phyloP scores from a whole-genome alignment of 1,284 basidiomycete genomes.

The Moniliella sp. region DNA sequence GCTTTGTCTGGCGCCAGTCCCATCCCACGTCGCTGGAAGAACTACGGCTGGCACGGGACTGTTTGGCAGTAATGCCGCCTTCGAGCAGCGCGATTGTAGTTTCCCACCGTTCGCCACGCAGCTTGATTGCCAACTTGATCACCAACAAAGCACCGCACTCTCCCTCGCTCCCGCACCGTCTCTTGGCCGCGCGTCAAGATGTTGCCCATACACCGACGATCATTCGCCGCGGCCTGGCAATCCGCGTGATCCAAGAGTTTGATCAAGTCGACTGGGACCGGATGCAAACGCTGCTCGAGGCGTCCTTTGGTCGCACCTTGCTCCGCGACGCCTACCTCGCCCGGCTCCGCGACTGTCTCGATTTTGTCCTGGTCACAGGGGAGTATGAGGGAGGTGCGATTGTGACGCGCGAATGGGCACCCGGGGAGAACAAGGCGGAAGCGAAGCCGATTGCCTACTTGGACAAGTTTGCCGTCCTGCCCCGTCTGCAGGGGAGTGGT shows the following conservation, averaged over 20 bases:
- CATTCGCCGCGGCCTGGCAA: conserved; percentile 63
- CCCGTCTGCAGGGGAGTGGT: conserved; percentile 81
- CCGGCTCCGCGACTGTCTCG: conserved; percentile 53
- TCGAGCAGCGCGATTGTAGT: conserved; percentile 84
- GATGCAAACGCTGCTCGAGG: conserved; percentile 60
- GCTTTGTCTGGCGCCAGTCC: conserved; percentile 62
- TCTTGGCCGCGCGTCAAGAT: conserved; percentile 63
- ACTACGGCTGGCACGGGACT: conserved; percentile 63
- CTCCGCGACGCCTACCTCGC: conserved; percentile 55
- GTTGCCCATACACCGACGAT: conserved; percentile 79
- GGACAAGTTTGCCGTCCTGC: conserved; percentile 94
- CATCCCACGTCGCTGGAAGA: conserved; percentile 74
- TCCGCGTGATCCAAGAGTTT: conserved; percentile 51
- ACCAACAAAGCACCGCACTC: conserved; percentile 94
- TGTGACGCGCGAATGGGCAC: conserved; percentile 56
- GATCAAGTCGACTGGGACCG: conserved; percentile 52
- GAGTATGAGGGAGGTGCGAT: conserved; percentile 89
- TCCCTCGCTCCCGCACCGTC: conserved; percentile 74
- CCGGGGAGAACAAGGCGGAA: conserved; percentile 9
- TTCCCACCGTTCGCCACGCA: conserved; percentile 81
- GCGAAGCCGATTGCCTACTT: conserved; percentile 55
- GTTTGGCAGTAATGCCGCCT: conserved; percentile 75
- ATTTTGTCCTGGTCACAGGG: conserved; percentile 82
- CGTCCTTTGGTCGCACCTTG: conserved; percentile 60
- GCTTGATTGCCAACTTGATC: conserved; percentile 85